Evolutionary conservation across 805 yeast species (phyloP).

Genomic region (Candida manassasensis): DNA sequence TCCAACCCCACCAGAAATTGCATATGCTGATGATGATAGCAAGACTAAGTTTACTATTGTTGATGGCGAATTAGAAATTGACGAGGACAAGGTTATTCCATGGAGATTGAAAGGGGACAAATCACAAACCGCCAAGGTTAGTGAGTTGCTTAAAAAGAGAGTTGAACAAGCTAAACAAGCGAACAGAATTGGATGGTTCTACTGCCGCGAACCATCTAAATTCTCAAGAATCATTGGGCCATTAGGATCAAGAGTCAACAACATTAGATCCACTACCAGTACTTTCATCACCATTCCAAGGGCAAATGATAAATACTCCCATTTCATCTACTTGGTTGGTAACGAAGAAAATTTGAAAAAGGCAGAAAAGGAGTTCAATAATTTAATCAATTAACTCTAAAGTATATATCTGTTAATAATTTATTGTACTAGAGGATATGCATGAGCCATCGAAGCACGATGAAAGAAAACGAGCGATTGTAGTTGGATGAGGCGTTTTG

Average conservation of each 20-base stretch:
- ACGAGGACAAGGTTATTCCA: conserved; percentile 39
- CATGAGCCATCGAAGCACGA: too few species aligned
- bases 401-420: too few species aligned
- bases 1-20: conserved; percentile 46
- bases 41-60: conserved; percentile 44
- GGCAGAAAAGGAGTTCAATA: conserved; percentile 23
- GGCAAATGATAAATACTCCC: conserved; percentile 44
- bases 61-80: conserved; percentile 18
- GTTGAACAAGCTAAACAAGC: conserved; percentile 45
- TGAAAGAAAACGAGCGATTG: too few species aligned
- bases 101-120: conserved; percentile 64
- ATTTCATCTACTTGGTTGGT: conserved; percentile 60
- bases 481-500: too few species aligned
- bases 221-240: conserved; percentile 73
- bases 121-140: conserved; percentile 49
- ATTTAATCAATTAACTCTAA: conserved; percentile 6
- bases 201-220: conserved; percentile 46
- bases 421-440: too few species aligned
- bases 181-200: conserved; percentile 55
- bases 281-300: conserved; percentile 64
- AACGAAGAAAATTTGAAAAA: conserved; percentile 44
- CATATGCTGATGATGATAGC: conserved; percentile 29
- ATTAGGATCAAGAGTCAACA: conserved; percentile 62
- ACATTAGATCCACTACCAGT: conserved; percentile 54
- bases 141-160: conserved; percentile 44